Base-by-base conservation (phyloP, 805 yeast species). In the Candida oleophila region DNA sequence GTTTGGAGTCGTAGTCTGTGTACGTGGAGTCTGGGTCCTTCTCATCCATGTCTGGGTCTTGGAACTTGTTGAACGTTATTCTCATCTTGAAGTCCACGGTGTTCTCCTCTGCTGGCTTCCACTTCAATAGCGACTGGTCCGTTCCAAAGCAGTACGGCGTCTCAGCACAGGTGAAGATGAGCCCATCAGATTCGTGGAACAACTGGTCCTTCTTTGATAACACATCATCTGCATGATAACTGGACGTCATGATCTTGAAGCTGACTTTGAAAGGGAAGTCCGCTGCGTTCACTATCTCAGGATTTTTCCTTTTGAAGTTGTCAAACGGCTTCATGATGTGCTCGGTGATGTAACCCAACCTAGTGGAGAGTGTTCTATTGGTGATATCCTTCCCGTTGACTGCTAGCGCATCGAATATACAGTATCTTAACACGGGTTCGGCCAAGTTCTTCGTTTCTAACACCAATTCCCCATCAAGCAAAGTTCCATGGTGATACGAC, bases 71-170 rank as follows among this genome's bases (percentile, higher is more conserved):
- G 56, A 88, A 87, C 32, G 76, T 76, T 48, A 89, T 64, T 30
- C 75, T 74, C 49, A 94, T 65, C 60, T 83, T 83, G 66, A 89
- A 94, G 66, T 94, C 99, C 38, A 95, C 81, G 0, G 97, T 86
- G 57, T 94, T 95, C 64, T 92, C 99, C 51, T 88, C 88, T 11
- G 96, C 89, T 2, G 99, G 98, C 60, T 94, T 94, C 99, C 99
- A 94, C 66, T 95, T 94, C 46, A 94, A 69, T 42, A 94, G 71
- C 4, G 89, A 81, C 0, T 81, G 77, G 64, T 94, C 98, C 1
- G 98, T 92, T 12, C 98, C 98, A 51, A 84, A 81, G 2, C 81
- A 74, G 66, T 94, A 94, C 0, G 96, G 95, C 1, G 92, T 81
- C 44, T 82, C 89, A 38, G 95, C 86, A 53, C 96, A 89, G 1